A percentile compares a stretch with the other conserved stretches of the same genome.
Conservation (phyloP, 371 early-diverging fungal species). For the Apophysomyces elegans region DNA sequence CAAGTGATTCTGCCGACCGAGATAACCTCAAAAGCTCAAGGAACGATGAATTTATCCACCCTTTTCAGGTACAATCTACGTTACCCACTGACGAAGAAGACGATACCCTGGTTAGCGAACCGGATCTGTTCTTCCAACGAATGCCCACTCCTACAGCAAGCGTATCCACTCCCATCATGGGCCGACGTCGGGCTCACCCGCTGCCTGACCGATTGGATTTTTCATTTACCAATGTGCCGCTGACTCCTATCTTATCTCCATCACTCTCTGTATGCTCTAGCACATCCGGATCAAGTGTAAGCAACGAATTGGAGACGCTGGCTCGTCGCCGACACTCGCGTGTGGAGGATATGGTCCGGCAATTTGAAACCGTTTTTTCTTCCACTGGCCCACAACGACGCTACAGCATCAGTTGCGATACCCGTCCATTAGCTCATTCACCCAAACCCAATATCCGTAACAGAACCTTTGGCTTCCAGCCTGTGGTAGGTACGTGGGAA, state of each 20-base stretch:
- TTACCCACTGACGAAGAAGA: not conserved
- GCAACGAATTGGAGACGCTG: conserved; percentile 15
- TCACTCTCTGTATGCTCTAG: conserved; percentile 22
- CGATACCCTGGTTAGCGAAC: not conserved
- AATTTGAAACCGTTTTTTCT: conserved; percentile 12
- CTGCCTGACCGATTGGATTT: conserved; percentile 2
- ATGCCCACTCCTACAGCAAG: conserved; percentile 3
- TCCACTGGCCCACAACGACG: conserved; percentile 7
- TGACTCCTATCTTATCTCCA: conserved; percentile 15
- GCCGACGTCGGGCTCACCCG: not conserved
- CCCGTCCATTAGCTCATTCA: not conserved
- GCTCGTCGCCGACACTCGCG: conserved; percentile 18
- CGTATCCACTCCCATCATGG: not conserved
- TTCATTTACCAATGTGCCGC: not conserved
- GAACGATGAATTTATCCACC: conserved; percentile 5
- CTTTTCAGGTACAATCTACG: not conserved
- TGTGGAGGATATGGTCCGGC: conserved; percentile 23
- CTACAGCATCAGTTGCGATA: conserved; percentile 14
- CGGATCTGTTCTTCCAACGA: not conserved
- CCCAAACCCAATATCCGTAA: conserved; percentile 18
- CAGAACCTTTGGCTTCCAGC: conserved; percentile 24
- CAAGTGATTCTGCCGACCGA: not conserved
- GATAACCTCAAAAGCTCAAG: not conserved
- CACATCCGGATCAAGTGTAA: not conserved
- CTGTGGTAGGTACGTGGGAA: conserved; percentile 25